Evolutionary conservation across 768 basidiomycete species (phyloP).

Genomic region (Serendipita indica): DNA sequence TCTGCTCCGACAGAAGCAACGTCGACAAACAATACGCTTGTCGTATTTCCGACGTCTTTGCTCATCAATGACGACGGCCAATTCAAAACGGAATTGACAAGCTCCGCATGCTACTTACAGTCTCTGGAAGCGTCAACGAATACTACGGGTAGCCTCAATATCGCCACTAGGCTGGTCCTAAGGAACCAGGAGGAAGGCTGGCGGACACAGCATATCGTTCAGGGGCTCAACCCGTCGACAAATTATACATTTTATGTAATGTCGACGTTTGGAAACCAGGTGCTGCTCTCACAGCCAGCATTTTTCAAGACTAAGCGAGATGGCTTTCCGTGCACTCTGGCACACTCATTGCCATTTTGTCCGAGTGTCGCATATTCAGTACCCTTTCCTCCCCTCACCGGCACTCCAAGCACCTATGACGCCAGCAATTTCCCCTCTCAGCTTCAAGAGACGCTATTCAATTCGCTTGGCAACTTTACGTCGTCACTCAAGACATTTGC

Average conservation of each 20-base stretch:
- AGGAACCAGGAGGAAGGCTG: conserved; percentile 39
- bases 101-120: not conserved
- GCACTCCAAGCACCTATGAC: conserved; percentile 29
- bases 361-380: conserved; percentile 54
- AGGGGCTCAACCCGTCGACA: conserved; percentile 41
- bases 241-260: conserved; percentile 70
- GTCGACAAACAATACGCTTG: conserved; percentile 36
- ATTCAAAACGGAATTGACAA: not conserved
- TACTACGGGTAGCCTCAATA: conserved; percentile 18
- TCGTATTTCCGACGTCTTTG: conserved; percentile 38
- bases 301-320: conserved; percentile 67
- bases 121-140: conserved; percentile 22
- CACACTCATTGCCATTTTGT: conserved; percentile 59
- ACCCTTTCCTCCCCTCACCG: conserved; percentile 42
- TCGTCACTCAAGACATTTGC: conserved; percentile 53
- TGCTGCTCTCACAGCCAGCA: conserved; percentile 49
- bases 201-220: conserved; percentile 53
- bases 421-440: conserved; percentile 34
- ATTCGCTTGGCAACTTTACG: conserved; percentile 60
- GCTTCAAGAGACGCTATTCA: conserved; percentile 38
- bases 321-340: conserved; percentile 52
- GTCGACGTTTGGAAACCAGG: conserved; percentile 25
- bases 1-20: conserved; percentile 24
- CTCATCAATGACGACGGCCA: conserved; percentile 2
- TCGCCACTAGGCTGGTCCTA: conserved; percentile 35